A percentile compares a stretch with the other conserved stretches of the same genome.
Evolutionary conservation across 441 rosid species (phyloP).

Genomic region (Populus hybrid): DNA sequence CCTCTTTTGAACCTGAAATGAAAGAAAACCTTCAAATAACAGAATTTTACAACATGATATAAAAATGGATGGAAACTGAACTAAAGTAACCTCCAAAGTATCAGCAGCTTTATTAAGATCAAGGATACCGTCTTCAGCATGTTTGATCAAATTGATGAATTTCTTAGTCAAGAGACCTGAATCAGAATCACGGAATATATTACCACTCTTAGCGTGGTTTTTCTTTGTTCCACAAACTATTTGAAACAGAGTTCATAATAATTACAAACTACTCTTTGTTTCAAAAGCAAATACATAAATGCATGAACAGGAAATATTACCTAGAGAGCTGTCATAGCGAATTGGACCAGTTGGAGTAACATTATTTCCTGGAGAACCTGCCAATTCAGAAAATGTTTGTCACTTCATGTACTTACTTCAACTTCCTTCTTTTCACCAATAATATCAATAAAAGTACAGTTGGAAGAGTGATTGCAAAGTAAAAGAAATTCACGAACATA

Average conservation of each 20-base stretch:
- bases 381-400: slow-evolving; percentile 31
- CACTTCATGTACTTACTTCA: slow-evolving; percentile 15
- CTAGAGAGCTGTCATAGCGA: slow-evolving; percentile 98
- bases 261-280: background rate
- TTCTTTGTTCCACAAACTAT: background rate
- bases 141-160: slow-evolving; percentile 90
- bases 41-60: slow-evolving; percentile 6
- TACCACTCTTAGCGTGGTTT: slow-evolving; percentile 11
- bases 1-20: slow-evolving; percentile 87
- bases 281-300: slow-evolving; percentile 1
- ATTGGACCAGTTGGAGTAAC: slow-evolving; percentile 82
- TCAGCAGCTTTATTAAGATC: slow-evolving; percentile 94
- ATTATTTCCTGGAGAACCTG: slow-evolving; percentile 93
- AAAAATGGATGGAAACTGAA: slow-evolving; percentile 7
- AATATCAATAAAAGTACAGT: background rate
- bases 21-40: slow-evolving; percentile 24
- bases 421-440: slow-evolving; percentile 10
- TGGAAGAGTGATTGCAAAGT: background rate
- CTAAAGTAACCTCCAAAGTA: slow-evolving; percentile 69
- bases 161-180: slow-evolving; percentile 95
- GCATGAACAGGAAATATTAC: slow-evolving; percentile 37
- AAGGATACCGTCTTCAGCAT: slow-evolving; percentile 93
- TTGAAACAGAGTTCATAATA: slow-evolving; percentile 7
- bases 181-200: slow-evolving; percentile 27
- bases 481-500: background rate